Conservation (phyloP, 2,329 filamentous ascomycete genomes). For the Fusarium decemcellulare region DNA sequence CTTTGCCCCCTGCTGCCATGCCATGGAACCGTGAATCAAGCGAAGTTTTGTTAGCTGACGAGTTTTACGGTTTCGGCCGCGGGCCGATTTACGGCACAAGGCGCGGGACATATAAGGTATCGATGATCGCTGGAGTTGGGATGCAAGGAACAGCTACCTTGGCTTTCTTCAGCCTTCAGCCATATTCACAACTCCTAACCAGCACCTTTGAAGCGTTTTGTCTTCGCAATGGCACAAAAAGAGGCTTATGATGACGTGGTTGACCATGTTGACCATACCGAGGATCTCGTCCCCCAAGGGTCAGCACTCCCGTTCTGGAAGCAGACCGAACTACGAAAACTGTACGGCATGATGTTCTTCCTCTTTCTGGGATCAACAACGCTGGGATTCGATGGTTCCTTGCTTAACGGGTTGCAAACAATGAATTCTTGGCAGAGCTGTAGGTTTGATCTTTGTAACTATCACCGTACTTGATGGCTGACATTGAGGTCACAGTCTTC, state of each 20-base stretch:
- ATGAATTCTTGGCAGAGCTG: slow-evolving; percentile 42
- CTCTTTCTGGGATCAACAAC: slow-evolving; percentile 45
- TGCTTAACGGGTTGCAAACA: slow-evolving; percentile 40
- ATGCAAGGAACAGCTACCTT: background rate
- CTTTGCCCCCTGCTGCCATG: background rate
- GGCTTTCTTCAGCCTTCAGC: background rate
- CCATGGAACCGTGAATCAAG: background rate
- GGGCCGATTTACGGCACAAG: background rate
- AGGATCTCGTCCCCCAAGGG: slow-evolving; percentile 25
- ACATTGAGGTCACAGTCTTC: slow-evolving; percentile 28
- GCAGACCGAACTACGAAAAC: slow-evolving; percentile 40
- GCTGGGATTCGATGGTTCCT: slow-evolving; percentile 36
- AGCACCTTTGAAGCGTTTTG: background rate
- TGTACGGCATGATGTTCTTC: slow-evolving; percentile 43
- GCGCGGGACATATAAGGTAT: slow-evolving; percentile 11
- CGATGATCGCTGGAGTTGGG: background rate
- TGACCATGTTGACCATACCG: slow-evolving; percentile 21
- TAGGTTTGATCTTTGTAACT: background rate
- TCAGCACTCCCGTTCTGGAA: slow-evolving; percentile 41
- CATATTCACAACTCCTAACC: background rate
- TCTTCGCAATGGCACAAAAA: slow-evolving; percentile 21
- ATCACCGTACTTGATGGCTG: background rate
- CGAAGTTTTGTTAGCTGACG: background rate
- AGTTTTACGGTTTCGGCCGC: background rate
- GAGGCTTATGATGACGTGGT: slow-evolving; percentile 11